Evolutionary conservation across 1,139 yeast species (phyloP), one percentile per base, ranked within the genome.

Genomic region (Suhomyces bokatorum): DNA sequence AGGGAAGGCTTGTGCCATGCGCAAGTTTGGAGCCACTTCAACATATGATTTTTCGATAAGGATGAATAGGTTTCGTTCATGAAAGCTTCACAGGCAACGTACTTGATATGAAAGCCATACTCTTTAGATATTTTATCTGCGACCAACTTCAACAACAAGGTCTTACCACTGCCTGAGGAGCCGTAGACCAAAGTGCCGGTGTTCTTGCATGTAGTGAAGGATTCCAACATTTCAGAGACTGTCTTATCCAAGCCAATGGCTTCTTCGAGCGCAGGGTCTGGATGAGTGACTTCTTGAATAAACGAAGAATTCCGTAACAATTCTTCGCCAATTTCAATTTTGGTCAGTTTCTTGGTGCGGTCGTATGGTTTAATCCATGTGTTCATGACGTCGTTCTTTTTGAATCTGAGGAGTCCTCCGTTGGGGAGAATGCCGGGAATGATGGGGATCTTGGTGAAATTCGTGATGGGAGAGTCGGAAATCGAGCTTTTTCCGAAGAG

Each of bases 1-100:
- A 90, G 69, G 1, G 93, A 71, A 0, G 98, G 97, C 22, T 86
- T 75, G 58, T 82, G 80, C 96, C 97, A 89, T 17, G 86, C 73
- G 30, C 91, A 81, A 46, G 78, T 78, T 37, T 78, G 77, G 22
- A 85, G 60, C 69, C 82, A 73, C 38, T 75, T 75, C 17, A 69
- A 69, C 32, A 89, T 55, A 24, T 77, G 69, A 40, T 59, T 66
- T 29, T 60, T 57, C 4, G 70, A 60, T 41, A 87, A 64, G 30
- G 73, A 75, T 8, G 73, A 75, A 17, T 77, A 66, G 28, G 60
- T 66, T 52, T 86, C 91, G 50, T 80, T 85, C 77, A 63, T 77
- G 53, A 53, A 68, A 44, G 56, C 76, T 73, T 67, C 95, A 79
- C 67, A 84, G 31, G 77, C 69, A 3, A 81, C 64, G 22, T 62